These are phyloP conservation scores for Rubroshorea leprosula DNA, from an alignment of 345 rosid genomes.

Conservation along the genomic window DNA sequence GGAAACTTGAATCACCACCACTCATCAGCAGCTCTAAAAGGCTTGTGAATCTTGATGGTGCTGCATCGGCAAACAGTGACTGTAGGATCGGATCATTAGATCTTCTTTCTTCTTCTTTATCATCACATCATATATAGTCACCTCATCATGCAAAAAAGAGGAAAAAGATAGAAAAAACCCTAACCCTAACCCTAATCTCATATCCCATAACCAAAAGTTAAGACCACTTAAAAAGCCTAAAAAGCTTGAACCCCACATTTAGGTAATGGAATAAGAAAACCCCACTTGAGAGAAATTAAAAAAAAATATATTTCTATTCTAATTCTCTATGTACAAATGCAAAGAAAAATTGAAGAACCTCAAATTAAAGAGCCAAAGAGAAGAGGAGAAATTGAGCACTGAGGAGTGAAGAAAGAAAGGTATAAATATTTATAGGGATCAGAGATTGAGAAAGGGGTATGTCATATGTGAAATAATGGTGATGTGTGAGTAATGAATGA, in stretches of 20 bases:
- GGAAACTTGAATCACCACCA: constrained; percentile 10
- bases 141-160: constrained; percentile 10
- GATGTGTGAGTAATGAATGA: constrained; percentile 18
- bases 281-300: constrained; percentile 20
- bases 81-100: constrained; percentile 17
- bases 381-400: background rate
- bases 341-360: background rate
- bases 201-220: background rate
- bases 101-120: constrained; percentile 14
- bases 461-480: background rate
- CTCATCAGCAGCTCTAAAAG: constrained; percentile 21
- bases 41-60: constrained; percentile 90
- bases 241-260: constrained; percentile 4
- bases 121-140: background rate
- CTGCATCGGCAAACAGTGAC: constrained; percentile 76
- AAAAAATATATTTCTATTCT: background rate
- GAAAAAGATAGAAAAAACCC: constrained; percentile 20
- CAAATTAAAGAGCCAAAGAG: background rate
- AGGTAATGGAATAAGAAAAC: constrained; percentile 17
- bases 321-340: constrained; percentile 4
- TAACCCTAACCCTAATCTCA: constrained; percentile 36
- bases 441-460: constrained; percentile 13
- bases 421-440: background rate
- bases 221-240: background rate
- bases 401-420: background rate